These are phyloP conservation scores for Capronia coronata DNA, from an alignment of 2,329 filamentous ascomycete genomes.

Conservation along the genomic window DNA sequence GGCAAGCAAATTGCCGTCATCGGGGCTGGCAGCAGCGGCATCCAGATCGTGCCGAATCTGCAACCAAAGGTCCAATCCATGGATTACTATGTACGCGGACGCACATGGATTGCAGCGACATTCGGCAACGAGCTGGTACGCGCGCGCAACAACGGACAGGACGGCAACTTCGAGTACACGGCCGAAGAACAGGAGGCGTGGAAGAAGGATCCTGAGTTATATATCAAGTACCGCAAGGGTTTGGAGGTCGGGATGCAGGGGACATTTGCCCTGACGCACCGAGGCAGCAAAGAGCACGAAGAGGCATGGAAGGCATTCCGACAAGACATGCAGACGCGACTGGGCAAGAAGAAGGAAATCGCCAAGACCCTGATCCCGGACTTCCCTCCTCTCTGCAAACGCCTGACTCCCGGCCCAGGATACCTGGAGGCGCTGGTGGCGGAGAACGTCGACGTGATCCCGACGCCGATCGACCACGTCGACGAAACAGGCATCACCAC, in stretches of 20 bases:
- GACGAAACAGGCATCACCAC: slow-evolving; percentile 26
- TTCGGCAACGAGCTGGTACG: slow-evolving; percentile 26
- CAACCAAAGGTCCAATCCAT: slow-evolving; percentile 28
- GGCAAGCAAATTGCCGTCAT: not conserved
- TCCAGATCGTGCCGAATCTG: slow-evolving; percentile 30
- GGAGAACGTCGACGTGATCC: slow-evolving; percentile 28
- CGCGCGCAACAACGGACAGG: slow-evolving; percentile 25
- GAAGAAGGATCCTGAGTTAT: slow-evolving; percentile 20
- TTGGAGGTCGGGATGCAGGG: slow-evolving; percentile 31
- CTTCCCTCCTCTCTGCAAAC: slow-evolving; percentile 39
- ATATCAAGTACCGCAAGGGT: slow-evolving; percentile 34
- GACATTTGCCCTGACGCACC: slow-evolving; percentile 26
- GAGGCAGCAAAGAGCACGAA: slow-evolving; percentile 22
- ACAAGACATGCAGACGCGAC: slow-evolving; percentile 23
- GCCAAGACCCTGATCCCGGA: slow-evolving; percentile 36
- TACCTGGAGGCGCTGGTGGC: slow-evolving; percentile 32
- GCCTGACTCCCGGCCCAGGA: slow-evolving; percentile 42
- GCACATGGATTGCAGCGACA: slow-evolving; percentile 31
- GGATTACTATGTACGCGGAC: slow-evolving; percentile 29
- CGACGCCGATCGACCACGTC: slow-evolving; percentile 12
- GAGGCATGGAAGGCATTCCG: slow-evolving; percentile 15
- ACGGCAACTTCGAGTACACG: slow-evolving; percentile 30
- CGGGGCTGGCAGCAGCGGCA: not conserved
- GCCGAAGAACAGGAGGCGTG: slow-evolving; percentile 28
- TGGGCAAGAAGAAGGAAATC: slow-evolving; percentile 33